Evolutionary conservation across 164 flowering plant species (phyloP).

Genomic region (Cinnamomum micranthum): DNA sequence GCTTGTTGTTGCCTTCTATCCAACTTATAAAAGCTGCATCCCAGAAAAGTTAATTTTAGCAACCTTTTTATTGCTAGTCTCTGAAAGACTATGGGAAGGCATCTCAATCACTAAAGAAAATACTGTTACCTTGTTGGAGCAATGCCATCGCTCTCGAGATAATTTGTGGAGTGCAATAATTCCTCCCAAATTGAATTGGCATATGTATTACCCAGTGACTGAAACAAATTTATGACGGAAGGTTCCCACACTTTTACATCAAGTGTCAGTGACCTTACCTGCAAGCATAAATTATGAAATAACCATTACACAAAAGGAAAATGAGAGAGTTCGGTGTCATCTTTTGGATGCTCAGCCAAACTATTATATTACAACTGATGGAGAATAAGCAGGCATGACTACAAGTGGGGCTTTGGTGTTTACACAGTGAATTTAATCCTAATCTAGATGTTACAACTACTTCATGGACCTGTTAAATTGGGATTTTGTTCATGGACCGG

Average conservation of each 20-base stretch:
- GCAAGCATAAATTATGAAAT: conserved; percentile 10
- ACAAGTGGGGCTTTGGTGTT: too few relatives aligned
- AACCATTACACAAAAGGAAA: too few relatives aligned
- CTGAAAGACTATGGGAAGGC: too few relatives aligned
- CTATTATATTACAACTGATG: too few relatives aligned
- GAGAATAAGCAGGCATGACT: too few relatives aligned
- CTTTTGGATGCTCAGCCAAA: too few relatives aligned
- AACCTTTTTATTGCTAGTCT: background rate
- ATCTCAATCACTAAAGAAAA: too few relatives aligned
- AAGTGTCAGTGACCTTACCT: conserved; percentile 91
- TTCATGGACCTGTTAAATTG: too few relatives aligned
- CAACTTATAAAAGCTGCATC: conserved; percentile 43
- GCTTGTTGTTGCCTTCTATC: conserved; percentile 31
- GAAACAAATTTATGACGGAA: conserved; percentile 72
- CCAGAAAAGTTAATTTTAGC: background rate
- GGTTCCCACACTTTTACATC: conserved; percentile 97
- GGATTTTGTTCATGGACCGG: too few relatives aligned
- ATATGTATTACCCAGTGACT: conserved; percentile 78
- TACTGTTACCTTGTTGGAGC: conserved; percentile 36
- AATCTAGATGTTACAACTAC: too few relatives aligned
- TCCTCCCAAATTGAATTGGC: conserved; percentile 91
- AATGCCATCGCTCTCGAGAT: conserved; percentile 36
- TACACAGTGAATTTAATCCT: too few relatives aligned
- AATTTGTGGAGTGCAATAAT: conserved; percentile 36
- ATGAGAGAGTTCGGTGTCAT: too few relatives aligned